A percentile compares a stretch with the other conserved stretches of the same genome.
Conservation (phyloP, 306 rosid species). For the Prunus mongolica region DNA sequence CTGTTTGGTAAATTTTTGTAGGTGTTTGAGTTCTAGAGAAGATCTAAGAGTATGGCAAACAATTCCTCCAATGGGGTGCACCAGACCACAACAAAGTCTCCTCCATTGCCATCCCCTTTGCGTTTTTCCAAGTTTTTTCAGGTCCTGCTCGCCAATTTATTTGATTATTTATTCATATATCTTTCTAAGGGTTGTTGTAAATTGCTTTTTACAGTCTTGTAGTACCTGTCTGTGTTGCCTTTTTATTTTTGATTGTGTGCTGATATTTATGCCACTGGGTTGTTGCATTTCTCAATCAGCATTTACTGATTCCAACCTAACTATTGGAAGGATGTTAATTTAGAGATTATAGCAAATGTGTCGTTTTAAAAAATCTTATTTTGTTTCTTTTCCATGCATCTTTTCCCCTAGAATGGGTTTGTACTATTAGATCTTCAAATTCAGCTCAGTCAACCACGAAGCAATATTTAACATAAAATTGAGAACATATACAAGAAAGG, state of each 20-base stretch:
- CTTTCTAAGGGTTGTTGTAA: constrained; percentile 2
- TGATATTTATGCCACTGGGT: constrained; percentile 8
- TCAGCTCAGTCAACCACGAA: not conserved
- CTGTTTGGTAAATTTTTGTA: constrained; percentile 11
- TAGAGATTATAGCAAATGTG: not conserved
- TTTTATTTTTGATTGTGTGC: constrained; percentile 8
- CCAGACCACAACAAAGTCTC: constrained; percentile 44
- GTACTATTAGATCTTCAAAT: constrained; percentile 7
- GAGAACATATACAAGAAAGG: too few relatives aligned
- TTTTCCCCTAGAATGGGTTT: not conserved
- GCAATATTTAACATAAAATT: not conserved
- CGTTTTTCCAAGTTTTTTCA: constrained; percentile 83
- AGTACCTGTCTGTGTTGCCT: not conserved
- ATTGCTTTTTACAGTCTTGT: constrained; percentile 1
- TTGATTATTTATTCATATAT: not conserved
- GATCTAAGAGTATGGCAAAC: constrained; percentile 50
- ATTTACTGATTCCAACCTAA: constrained; percentile 1
- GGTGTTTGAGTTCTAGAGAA: constrained; percentile 26
- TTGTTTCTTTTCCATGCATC: not conserved
- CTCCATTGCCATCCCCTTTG: constrained; percentile 84
- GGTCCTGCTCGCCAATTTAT: constrained; percentile 32
- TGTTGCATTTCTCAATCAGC: constrained; percentile 9
- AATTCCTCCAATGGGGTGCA: constrained; percentile 58
- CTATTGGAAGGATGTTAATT: not conserved
- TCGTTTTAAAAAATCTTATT: not conserved